These are phyloP conservation scores for Taiozyma sp. DNA, from an alignment of 1,139 yeast genomes.

Conservation along the genomic window DNA sequence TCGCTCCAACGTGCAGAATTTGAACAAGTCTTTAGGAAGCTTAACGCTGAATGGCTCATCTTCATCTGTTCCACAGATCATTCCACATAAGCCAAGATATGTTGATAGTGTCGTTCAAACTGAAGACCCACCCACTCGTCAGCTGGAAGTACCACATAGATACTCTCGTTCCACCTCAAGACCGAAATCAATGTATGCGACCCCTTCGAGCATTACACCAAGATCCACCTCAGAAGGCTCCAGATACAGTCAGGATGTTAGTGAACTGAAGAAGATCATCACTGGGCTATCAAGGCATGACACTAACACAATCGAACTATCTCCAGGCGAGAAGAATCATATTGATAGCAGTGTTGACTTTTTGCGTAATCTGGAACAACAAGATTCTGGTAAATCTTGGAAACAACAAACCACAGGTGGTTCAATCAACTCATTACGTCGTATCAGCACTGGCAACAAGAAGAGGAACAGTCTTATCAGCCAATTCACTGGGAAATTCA, in stretches of 20 bases:
- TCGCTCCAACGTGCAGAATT: conserved; percentile 8
- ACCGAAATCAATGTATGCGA: conserved; percentile 21
- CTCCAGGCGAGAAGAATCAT: conserved; percentile 26
- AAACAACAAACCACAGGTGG: conserved; percentile 92
- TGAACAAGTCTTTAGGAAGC: conserved; percentile 19
- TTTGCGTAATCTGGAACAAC: conserved; percentile 44
- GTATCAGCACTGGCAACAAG: conserved; percentile 22
- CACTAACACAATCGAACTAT: conserved; percentile 29
- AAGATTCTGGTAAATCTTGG: conserved; percentile 31
- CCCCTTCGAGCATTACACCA: conserved; percentile 6
- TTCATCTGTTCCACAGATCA: conserved; percentile 3
- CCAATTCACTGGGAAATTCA: conserved; percentile 23
- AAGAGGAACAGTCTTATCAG: conserved; percentile 17
- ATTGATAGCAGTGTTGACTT: conserved; percentile 52
- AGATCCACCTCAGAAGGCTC: conserved; percentile 8
- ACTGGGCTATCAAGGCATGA: conserved; percentile 24
- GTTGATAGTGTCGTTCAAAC: conserved; percentile 24
- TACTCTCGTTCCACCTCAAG: conserved; percentile 4
- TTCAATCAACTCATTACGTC: conserved; percentile 35
- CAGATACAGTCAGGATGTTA: conserved; percentile 2
- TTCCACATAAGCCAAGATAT: conserved; percentile 17
- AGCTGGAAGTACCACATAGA: conserved; percentile 1
- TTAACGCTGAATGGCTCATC: conserved; percentile 1
- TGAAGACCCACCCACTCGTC: conserved; percentile 4
- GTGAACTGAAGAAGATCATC: conserved; percentile 25